Evolutionary conservation across 148 eudicot genomes (phyloP), one percentile per base, ranked within the genome.

Genomic region (Camellia japonica): DNA sequence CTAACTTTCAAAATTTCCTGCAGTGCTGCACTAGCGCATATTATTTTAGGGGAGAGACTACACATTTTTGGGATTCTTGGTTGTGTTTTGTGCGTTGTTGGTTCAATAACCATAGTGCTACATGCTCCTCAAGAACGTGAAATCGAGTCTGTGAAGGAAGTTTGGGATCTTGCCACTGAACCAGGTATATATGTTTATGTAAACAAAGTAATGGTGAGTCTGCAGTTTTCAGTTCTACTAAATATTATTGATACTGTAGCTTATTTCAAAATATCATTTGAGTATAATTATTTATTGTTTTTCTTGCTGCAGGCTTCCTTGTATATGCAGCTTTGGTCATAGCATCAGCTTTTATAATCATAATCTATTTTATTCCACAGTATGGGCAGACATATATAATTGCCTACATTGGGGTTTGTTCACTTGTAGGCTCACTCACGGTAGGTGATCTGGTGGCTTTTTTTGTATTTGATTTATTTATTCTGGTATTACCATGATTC

Each of bases 101-200:
- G 97, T 72, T 93, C 97, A 70, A 91, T 87, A 73, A 87, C 93
- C 44, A 90, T 93, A 75, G 97, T 93, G 71, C 86, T 93, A 44
- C 97, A 91, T 86, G 97, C 97, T 80, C 97, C 97, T 51, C 94
- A 89, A 86, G 97, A 93, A 78, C 91, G 97, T 54, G 91, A 88
- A 75, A 93, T 93, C 75, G 87, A 91, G 68, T 93, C 97, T 49
- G 97, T 93, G 69, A 87, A 62, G 67, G 94, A 93, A 86, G 89
- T 93, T 51, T 93, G 97, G 97, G 90, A 93, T 82, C 95, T 93
- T 82, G 97, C 97, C 74, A 93, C 97, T 19, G 97, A 93, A 81
- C 97, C 95, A 84, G 95, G 97, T 93, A 76, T 59, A 11, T 68
- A 72, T 23, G 73, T n/a, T 61, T 60, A 15, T 43, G 54, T 61